phyloP scores from a whole-genome alignment of 805 yeast species.

The Candida pini region DNA sequence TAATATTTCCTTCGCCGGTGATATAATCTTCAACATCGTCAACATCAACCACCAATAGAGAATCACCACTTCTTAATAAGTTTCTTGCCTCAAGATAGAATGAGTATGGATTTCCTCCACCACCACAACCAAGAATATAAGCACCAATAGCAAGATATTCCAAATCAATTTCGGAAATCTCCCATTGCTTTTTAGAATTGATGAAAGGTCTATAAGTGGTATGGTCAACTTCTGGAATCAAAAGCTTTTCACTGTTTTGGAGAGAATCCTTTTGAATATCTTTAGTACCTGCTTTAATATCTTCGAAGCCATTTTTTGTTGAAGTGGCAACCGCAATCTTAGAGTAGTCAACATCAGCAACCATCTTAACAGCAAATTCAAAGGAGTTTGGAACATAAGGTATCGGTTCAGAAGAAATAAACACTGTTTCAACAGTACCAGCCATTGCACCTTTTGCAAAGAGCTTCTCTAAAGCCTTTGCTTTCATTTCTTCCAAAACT shows the following conservation, averaged over 20 bases:
- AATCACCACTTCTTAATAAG: conserved; percentile 30
- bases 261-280: conserved; percentile 8
- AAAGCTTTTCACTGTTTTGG: conserved; percentile 9
- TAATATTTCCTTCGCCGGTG: conserved; percentile 25
- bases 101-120: conserved; percentile 46
- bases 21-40: conserved; percentile 25
- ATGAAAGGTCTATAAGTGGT: conserved; percentile 28
- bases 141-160: conserved; percentile 39
- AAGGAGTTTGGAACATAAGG: conserved; percentile 31
- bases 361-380: conserved; percentile 32
- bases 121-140: conserved; percentile 45
- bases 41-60: conserved; percentile 30
- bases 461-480: conserved; percentile 13
- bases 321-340: background rate
- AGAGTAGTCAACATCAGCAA: conserved; percentile 40
- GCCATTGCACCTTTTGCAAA: conserved; percentile 25
- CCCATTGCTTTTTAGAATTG: conserved; percentile 31
- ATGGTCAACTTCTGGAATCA: conserved; percentile 20
- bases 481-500: conserved; percentile 16
- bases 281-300: background rate
- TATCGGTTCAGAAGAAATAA: conserved; percentile 24
- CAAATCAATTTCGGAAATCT: conserved; percentile 35
- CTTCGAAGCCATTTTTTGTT: conserved; percentile 1
- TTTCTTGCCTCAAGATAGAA: conserved; percentile 31
- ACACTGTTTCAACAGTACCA: conserved; percentile 22